A percentile compares a stretch with the other conserved stretches of the same genome.
Conservation (phyloP, 306 rosid genomes). For the Pueraria montana region DNA sequence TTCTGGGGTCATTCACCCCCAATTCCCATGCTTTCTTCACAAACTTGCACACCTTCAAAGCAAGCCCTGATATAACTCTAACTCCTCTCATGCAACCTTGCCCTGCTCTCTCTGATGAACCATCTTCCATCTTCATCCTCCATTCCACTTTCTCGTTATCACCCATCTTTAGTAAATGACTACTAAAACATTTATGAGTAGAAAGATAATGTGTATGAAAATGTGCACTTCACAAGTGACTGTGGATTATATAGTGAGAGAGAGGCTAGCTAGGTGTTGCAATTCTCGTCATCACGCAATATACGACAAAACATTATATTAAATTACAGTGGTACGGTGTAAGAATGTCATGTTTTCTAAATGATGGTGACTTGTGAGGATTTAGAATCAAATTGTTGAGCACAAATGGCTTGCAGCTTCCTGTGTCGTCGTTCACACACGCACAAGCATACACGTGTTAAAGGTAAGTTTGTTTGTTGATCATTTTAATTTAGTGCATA, state of each 20-base stretch:
- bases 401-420: not conserved
- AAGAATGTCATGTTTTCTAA: not conserved
- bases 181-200: not conserved
- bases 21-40: conserved; percentile 63
- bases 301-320: not conserved
- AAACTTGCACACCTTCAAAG: conserved; percentile 51
- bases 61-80: conserved; percentile 39
- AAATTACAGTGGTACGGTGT: not conserved
- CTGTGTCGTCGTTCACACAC: not conserved
- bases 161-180: conserved; percentile 42
- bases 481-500: not conserved
- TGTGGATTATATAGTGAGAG: conserved; percentile 21
- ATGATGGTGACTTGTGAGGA: not conserved
- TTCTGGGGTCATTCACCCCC: conserved; percentile 69
- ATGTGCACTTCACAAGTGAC: not conserved
- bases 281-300: not conserved
- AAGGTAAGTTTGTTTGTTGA: no score
- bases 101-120: conserved; percentile 44
- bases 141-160: conserved; percentile 56
- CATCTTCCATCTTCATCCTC: conserved; percentile 58
- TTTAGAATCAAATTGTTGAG: not conserved
- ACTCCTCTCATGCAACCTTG: conserved; percentile 39
- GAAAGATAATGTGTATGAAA: no score
- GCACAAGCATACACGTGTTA: not conserved
- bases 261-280: not conserved